Evolutionary conservation across 768 basidiomycete species (phyloP), one percentile per base, ranked within the genome.

Genomic region (Leccinum sublutescens): DNA sequence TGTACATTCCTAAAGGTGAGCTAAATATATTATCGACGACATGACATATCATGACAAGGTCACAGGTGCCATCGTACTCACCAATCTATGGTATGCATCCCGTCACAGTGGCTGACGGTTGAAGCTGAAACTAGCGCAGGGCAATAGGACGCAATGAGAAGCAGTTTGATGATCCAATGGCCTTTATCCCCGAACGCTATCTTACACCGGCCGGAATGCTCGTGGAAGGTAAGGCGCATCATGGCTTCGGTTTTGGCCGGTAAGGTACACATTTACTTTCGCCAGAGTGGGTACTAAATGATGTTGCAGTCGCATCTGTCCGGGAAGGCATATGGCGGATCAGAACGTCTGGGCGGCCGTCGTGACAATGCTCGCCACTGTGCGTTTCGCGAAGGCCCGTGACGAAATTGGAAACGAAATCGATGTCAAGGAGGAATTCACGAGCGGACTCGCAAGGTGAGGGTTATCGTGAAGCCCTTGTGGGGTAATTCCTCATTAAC

Each of bases 101-200:
- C 7, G 15, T 52, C 7, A 10, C 27, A 12, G 33, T 10, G 15
- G 1, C 5, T 2, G 11, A 21, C 12, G 17, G 25, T 27, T 50
- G 29, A 15, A 17, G 33, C 40, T 64, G 43, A 71, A 0, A 3
- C 23, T 23, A 5, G 27, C 2, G 9, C 34, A 82, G 79, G 78
- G 77, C 73, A 6, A 78, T 80, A 36, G 73, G 79, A 17, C 84
- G 83, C 56, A 81, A 87, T 64, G 77, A 78, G 54, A 68, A 63
- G 3, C 71, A 75, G 45, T 87, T 84, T 69, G 78, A 79, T 7
- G 77, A 85, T 34, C 79, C 86, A 5, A 77, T 77, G 57, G 62
- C 64, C 7, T 86, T 86, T 71, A 75, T 78, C 25, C 85, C 87
- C 6, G 82, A 85, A 60, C 77, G 86, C 40, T 84, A 82, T 72